phyloP scores from a whole-genome alignment of 345 rosid genomes.

The Linum tenue region DNA sequence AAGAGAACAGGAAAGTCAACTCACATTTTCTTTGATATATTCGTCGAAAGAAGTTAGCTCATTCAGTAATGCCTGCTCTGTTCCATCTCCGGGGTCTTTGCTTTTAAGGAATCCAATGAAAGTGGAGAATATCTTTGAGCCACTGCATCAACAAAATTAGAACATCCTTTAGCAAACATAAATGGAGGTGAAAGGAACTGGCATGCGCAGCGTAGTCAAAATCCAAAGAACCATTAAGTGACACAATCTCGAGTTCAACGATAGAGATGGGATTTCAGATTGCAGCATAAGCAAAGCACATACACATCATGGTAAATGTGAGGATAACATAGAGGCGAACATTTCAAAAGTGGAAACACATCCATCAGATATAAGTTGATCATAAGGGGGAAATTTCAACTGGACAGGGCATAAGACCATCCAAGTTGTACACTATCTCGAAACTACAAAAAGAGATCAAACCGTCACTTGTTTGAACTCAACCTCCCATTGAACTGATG shows the following conservation, averaged over 20 bases:
- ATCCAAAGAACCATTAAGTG: not conserved
- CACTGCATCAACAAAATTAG: conserved; percentile 35
- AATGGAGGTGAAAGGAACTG: not conserved
- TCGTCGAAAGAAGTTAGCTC: conserved; percentile 64
- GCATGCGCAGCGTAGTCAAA: not conserved
- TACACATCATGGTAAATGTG: not conserved
- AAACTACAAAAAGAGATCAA: not conserved
- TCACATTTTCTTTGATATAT: conserved; percentile 54
- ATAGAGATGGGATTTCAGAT: not conserved
- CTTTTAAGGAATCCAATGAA: conserved; percentile 89
- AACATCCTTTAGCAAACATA: not conserved
- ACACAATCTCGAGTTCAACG: not conserved
- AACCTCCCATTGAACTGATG: too few species aligned
- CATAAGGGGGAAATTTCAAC: not conserved
- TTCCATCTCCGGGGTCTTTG: conserved; percentile 75
- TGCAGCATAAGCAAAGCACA: not conserved
- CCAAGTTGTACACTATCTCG: not conserved
- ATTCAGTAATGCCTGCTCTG: conserved; percentile 57
- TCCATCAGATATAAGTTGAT: not conserved
- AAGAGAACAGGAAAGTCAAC: conserved; percentile 8
- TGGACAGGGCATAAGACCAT: not conserved
- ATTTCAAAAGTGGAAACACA: not conserved
- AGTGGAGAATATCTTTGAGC: conserved; percentile 79
- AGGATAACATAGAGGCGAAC: not conserved
- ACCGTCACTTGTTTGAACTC: too few species aligned